Percentiles rank a stretch among this genome's conserved stretches.
phyloP scores from a whole-genome alignment of 2,329 filamentous ascomycete species.

The Apiospora arundinis region DNA sequence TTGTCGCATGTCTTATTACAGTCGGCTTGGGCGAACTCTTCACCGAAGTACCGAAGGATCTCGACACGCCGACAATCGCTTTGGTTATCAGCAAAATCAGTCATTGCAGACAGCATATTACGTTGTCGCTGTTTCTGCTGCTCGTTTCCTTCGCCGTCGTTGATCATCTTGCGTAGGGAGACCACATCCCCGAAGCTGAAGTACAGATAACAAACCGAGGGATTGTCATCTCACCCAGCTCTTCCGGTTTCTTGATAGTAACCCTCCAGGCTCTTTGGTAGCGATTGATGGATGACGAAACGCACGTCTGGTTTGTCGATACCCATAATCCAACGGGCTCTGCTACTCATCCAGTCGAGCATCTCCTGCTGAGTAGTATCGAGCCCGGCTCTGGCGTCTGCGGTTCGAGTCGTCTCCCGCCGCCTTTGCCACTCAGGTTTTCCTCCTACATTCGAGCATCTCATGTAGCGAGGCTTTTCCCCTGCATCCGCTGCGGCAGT shows the following conservation, averaged over 20 bases:
- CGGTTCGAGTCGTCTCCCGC: too few species aligned
- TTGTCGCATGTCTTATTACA: conserved; percentile 88
- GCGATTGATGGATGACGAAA: conserved; percentile 91
- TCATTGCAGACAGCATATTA: conserved; percentile 83
- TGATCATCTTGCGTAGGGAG: conserved; percentile 79
- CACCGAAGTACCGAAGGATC: conserved; percentile 93
- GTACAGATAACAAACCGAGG: conserved; percentile 88
- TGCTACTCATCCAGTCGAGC: too few species aligned
- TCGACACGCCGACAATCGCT: conserved; percentile 87
- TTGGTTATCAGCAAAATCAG: conserved; percentile 88
- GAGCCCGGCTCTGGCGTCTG: too few species aligned
- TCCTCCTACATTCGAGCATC: too few species aligned
- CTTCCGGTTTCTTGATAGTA: conserved; percentile 99
- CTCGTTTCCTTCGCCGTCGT: conserved; percentile 74
- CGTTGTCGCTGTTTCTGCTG: conserved; percentile 86
- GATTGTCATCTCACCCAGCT: conserved; percentile 87
- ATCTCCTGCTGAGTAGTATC: too few species aligned
- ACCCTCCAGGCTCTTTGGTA: conserved; percentile 94
- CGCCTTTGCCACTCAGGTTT: too few species aligned
- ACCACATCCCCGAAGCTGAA: conserved; percentile 82
- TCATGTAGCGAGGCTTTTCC: too few species aligned
- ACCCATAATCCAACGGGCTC: too few species aligned
- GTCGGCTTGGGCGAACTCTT: conserved; percentile 74
- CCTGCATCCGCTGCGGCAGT: too few species aligned
- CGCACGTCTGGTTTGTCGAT: conserved; percentile 98